Evolutionary conservation across 2,329 filamentous ascomycete species (phyloP).

Genomic region (Dactylellina haptotyla): DNA sequence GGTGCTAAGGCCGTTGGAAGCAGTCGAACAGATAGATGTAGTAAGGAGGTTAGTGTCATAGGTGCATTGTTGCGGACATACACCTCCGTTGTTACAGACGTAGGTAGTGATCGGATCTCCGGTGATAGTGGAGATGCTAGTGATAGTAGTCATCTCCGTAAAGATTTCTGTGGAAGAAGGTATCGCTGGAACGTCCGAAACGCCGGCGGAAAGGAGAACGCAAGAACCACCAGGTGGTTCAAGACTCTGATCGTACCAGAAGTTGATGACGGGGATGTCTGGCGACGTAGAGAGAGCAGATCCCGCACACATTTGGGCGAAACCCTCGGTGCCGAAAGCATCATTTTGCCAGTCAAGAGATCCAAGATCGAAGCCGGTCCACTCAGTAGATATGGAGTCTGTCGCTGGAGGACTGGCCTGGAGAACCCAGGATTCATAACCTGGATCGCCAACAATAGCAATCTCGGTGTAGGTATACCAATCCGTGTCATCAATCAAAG

Average conservation of each 20-base stretch:
- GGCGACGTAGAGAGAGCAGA: conserved; percentile 1
- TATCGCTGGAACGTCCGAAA: conserved; percentile 1
- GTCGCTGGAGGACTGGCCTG: conserved; percentile 13
- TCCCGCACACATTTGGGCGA: conserved; percentile 16
- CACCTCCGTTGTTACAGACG: conserved; percentile 36
- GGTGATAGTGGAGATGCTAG: conserved; percentile 35
- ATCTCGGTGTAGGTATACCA: conserved; percentile 45
- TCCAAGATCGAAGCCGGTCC: conserved; percentile 26
- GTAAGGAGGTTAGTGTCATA: conserved; percentile 36
- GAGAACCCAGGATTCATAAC: conserved; percentile 44
- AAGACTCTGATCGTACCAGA: conserved; percentile 37
- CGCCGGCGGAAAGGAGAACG: neutral
- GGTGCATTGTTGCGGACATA: conserved; percentile 28
- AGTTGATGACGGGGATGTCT: conserved; percentile 24
- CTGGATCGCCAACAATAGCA: conserved; percentile 29
- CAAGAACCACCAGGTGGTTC: conserved; percentile 27
- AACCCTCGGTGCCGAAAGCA: conserved; percentile 10
- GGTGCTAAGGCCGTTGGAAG: conserved; percentile 31
- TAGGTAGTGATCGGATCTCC: conserved; percentile 36
- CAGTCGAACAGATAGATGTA: conserved; percentile 35
- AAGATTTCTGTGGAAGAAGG: conserved; percentile 19
- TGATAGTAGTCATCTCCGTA: conserved; percentile 28
- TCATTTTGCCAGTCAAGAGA: conserved; percentile 35
- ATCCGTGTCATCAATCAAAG: conserved; percentile 6
- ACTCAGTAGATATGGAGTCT: conserved; percentile 41